A percentile compares a stretch with the other conserved stretches of the same genome.
These are phyloP conservation scores for Bipolaris oryzae DNA, from an alignment of 2,329 filamentous ascomycete species.

Conservation along the genomic window DNA sequence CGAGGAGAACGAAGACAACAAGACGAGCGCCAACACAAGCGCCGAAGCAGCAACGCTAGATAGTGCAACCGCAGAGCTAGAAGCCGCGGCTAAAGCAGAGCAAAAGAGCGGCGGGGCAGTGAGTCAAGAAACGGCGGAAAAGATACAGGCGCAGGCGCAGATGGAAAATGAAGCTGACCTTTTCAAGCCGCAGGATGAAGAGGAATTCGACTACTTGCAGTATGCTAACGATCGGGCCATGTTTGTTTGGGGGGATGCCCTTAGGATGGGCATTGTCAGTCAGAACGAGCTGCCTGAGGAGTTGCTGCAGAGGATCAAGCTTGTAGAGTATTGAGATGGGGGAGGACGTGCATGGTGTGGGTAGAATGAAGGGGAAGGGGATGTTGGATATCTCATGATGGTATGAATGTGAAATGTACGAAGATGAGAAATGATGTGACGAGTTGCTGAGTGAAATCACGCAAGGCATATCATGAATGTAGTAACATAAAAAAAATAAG, in stretches of 20 bases:
- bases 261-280: conserved; percentile 75
- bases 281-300: conserved; percentile 75
- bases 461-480: background rate
- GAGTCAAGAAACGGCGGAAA: conserved; percentile 30
- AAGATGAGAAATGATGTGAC: background rate
- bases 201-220: conserved; percentile 88
- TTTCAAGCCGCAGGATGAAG: conserved; percentile 61
- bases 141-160: conserved; percentile 33
- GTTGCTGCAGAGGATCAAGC: conserved; percentile 70
- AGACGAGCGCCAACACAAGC: conserved; percentile 14
- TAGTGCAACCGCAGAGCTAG: conserved; percentile 30
- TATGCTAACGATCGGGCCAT: conserved; percentile 90
- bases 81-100: conserved; percentile 24
- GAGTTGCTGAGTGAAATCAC: too few species aligned
- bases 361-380: background rate
- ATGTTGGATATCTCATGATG: background rate
- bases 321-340: conserved; percentile 64
- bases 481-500: background rate
- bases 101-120: conserved; percentile 34
- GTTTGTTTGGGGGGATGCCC: conserved; percentile 93
- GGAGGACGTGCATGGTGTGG: background rate
- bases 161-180: conserved; percentile 35
- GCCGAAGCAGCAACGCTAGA: conserved; percentile 38
- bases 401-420: background rate
- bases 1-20: conserved; percentile 16